Percentiles rank a stretch among this genome's conserved stretches.
Conservation (phyloP, 495 filamentous ascomycete species). For the Penicillium chermesinum region DNA sequence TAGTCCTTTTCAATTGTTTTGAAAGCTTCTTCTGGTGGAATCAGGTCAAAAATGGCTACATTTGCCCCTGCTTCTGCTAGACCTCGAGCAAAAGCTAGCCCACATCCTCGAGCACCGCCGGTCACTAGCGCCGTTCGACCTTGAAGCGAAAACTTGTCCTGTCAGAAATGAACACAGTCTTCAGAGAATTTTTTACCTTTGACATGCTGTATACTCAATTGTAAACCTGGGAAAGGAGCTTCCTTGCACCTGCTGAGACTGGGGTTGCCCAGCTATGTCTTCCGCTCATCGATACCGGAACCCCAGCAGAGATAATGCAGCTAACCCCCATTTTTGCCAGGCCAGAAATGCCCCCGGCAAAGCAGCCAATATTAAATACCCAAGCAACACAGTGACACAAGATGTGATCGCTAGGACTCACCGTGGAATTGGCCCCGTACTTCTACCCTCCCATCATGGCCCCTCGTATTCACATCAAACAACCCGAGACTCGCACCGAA, state of each 20-base stretch:
- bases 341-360: neutral
- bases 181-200: conserved; percentile 1
- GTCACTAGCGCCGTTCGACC: conserved; percentile 75
- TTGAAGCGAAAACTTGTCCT: conserved; percentile 32
- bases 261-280: conserved; percentile 5
- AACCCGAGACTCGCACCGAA: conserved; percentile 10
- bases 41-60: conserved; percentile 60
- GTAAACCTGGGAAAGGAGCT: neutral
- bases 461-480: conserved; percentile 16
- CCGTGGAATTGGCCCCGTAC: neutral
- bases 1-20: conserved; percentile 26
- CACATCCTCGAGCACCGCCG: conserved; percentile 77
- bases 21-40: conserved; percentile 27
- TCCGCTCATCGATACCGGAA: conserved; percentile 8
- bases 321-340: conserved; percentile 19
- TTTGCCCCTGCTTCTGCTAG: conserved; percentile 83
- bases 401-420: neutral
- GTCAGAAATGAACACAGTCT: conserved; percentile 2
- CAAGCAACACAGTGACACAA: neutral
- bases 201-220: conserved; percentile 8
- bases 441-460: conserved; percentile 11
- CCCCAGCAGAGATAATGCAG: conserved; percentile 1
- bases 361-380: conserved; percentile 10
- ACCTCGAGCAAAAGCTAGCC: conserved; percentile 68
- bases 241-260: no score